Percentiles rank a stretch among this genome's conserved stretches.
These are phyloP conservation scores for Pichia nakasei DNA, from an alignment of 805 yeast species.

Conservation along the genomic window DNA sequence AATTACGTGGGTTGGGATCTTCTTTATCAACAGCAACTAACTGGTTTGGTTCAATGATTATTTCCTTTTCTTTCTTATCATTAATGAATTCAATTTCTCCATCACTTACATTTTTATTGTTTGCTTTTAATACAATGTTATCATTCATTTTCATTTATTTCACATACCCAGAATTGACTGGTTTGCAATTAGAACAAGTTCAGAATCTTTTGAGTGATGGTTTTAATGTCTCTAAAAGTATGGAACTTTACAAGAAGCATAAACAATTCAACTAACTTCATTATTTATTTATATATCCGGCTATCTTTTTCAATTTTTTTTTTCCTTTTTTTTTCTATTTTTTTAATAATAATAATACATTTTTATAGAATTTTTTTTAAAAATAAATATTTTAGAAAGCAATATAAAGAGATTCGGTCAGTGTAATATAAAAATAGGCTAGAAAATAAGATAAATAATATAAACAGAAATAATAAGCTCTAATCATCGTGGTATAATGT, in stretches of 20 bases:
- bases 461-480: too few relatives aligned
- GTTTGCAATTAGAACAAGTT: slow-evolving; percentile 45
- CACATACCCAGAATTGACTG: slow-evolving; percentile 43
- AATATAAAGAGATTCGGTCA: too few relatives aligned
- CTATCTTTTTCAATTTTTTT: too few relatives aligned
- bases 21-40: slow-evolving; percentile 27
- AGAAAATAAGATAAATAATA: too few relatives aligned
- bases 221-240: slow-evolving; percentile 37
- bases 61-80: slow-evolving; percentile 44
- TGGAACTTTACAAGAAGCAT: slow-evolving; percentile 18
- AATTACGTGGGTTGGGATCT: slow-evolving; percentile 44
- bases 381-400: too few relatives aligned
- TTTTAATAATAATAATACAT: too few relatives aligned
- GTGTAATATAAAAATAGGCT: too few relatives aligned
- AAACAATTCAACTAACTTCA: background rate
- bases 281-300: too few relatives aligned
- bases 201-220: slow-evolving; percentile 36
- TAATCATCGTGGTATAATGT: slow-evolving; percentile 6
- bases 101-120: slow-evolving; percentile 39
- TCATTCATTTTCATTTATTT: slow-evolving; percentile 38
- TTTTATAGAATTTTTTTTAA: too few relatives aligned
- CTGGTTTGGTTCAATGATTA: slow-evolving; percentile 48
- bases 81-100: slow-evolving; percentile 45
- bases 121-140: slow-evolving; percentile 36
- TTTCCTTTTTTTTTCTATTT: too few relatives aligned